Conservation (phyloP, 139 green algal species). For the Ettlia oleoabundans region DNA sequence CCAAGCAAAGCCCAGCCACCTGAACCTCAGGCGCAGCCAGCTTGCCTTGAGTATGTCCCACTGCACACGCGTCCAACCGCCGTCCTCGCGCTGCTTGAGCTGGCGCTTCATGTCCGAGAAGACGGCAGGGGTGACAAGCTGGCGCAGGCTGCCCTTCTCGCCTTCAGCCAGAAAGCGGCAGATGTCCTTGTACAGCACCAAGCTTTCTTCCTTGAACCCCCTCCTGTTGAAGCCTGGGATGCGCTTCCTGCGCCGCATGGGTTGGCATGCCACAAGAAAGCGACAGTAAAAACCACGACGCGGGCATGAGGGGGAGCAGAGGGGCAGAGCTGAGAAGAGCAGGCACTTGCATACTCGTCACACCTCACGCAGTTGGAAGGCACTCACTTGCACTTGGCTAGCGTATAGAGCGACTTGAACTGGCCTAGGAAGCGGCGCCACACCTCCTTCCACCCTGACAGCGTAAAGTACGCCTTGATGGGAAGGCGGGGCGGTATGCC, state of each 20-base stretch:
- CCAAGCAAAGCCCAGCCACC: not conserved
- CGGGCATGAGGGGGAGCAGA: too few species aligned
- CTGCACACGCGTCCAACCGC: constrained; percentile 50
- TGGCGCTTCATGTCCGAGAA: constrained; percentile 59
- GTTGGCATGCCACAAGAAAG: too few species aligned
- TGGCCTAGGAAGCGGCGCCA: constrained; percentile 41
- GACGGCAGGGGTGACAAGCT: constrained; percentile 52
- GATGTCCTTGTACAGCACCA: constrained; percentile 40
- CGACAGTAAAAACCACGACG: too few species aligned
- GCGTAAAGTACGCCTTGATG: constrained; percentile 45
- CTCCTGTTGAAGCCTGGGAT: constrained; percentile 3
- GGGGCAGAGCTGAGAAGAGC: too few species aligned
- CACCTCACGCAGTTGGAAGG: too few species aligned
- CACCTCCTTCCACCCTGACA: constrained; percentile 45
- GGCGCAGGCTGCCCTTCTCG: constrained; percentile 48
- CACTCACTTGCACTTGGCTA: constrained; percentile 37
- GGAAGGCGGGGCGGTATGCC: constrained; percentile 39
- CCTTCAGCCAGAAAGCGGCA: constrained; percentile 42
- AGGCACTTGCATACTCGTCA: too few species aligned
- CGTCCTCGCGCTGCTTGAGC: constrained; percentile 54
- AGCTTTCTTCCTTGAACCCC: constrained; percentile 25
- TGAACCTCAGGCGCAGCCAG: too few species aligned
- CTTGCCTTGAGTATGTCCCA: constrained; percentile 47
- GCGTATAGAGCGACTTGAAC: constrained; percentile 57
- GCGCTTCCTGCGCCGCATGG: constrained; percentile 15